Percentiles rank a stretch among this genome's conserved stretches.
These are phyloP conservation scores for Solanum pinnatisectum DNA, from an alignment of 257 asterid species.

Conservation along the genomic window DNA sequence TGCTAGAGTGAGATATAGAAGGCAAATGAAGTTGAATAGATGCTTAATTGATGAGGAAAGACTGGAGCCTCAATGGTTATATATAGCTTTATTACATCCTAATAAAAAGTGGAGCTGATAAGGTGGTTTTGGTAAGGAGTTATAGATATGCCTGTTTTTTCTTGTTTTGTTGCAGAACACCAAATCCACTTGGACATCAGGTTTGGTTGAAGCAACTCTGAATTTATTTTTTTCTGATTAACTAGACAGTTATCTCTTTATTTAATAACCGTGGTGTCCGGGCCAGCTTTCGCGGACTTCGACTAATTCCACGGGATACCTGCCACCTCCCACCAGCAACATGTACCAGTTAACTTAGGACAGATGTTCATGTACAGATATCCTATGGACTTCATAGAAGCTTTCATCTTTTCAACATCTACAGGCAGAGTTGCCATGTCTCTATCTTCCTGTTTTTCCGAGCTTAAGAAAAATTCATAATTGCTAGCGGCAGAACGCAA, in stretches of 20 bases:
- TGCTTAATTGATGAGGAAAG: slow-evolving; percentile 20
- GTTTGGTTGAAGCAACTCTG: not conserved
- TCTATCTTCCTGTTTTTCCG: not conserved
- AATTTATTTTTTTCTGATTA: not conserved
- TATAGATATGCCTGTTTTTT: not conserved
- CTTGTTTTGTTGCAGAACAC: not conserved
- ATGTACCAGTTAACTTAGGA: not conserved
- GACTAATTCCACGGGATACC: not conserved
- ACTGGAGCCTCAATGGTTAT: slow-evolving; percentile 5
- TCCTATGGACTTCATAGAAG: not conserved
- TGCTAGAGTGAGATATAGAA: not conserved
- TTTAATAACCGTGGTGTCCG: not conserved
- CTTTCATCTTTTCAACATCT: not conserved
- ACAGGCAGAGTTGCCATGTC: not conserved
- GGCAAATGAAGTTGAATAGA: slow-evolving; percentile 1
- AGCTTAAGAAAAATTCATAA: not conserved
- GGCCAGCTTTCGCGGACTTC: not conserved
- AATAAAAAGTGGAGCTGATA: slow-evolving; percentile 39
- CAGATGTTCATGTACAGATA: not conserved
- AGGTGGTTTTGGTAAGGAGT: slow-evolving; percentile 32
- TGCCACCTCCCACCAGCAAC: not conserved
- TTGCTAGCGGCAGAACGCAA: not conserved
- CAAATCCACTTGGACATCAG: not conserved
- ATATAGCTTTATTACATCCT: slow-evolving; percentile 12
- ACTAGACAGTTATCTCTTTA: not conserved